These are phyloP conservation scores for Aspergillus indologenus DNA, from an alignment of 495 filamentous ascomycete genomes.

Conservation along the genomic window DNA sequence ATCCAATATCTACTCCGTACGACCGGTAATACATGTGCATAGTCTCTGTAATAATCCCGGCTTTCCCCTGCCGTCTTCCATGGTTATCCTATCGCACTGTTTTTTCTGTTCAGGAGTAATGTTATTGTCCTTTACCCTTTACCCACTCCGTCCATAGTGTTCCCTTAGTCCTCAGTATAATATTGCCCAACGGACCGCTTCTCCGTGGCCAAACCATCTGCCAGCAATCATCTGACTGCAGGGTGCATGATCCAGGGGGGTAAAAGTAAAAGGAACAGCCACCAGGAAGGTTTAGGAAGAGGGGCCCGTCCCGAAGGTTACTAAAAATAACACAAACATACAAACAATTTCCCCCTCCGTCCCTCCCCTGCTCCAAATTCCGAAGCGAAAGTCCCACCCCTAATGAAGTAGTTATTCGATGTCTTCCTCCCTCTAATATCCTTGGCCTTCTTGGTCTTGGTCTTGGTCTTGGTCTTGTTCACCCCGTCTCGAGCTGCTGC, in stretches of 20 bases:
- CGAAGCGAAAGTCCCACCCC: too few relatives aligned
- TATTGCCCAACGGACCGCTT: neutral
- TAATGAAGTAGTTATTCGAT: too few relatives aligned
- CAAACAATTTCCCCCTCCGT: neutral
- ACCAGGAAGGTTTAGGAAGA: neutral
- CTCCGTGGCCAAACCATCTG: neutral
- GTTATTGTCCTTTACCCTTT: too few relatives aligned
- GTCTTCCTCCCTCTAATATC: neutral
- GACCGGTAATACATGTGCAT: too few relatives aligned
- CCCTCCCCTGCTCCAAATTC: too few relatives aligned
- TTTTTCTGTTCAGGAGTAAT: too few relatives aligned
- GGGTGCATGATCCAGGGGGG: neutral
- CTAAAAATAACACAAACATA: neutral
- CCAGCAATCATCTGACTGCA: neutral
- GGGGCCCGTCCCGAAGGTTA: neutral
- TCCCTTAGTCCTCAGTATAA: too few relatives aligned
- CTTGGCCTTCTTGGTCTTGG: neutral
- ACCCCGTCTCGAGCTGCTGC: neutral
- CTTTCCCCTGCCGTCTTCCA: too few relatives aligned
- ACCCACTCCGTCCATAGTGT: too few relatives aligned
- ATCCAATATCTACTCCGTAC: neutral
- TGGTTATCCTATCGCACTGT: too few relatives aligned
- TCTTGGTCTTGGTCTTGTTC: neutral
- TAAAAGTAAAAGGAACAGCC: neutral
- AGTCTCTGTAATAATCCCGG: too few relatives aligned